Evolutionary conservation across 306 rosid species (phyloP), one percentile per base, ranked within the genome.

Genomic region (Malus asiatica): DNA sequence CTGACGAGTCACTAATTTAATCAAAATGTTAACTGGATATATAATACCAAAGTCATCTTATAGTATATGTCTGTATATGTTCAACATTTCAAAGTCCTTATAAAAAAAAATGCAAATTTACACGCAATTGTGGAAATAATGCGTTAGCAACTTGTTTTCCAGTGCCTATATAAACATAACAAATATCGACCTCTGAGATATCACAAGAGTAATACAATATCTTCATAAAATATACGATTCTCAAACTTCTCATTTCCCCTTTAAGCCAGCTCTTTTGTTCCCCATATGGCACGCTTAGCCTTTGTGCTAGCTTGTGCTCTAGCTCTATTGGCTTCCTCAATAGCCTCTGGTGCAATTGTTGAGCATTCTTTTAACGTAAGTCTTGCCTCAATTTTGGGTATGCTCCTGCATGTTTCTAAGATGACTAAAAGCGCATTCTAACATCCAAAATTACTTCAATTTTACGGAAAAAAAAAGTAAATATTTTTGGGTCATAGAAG

Each of bases 281-380:
- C 42, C 23, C 6, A 46, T 72, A 86, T 83, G 89, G 82, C 64
- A 35, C 74, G 63, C 66, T 80, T 67, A 30, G 75, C 48, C 76
- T 67, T 80, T 52, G 53, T 68, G 70, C 71, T 73, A 66, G 77
- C 68, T 0, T 87, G 79, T 52, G 75, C 81, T 73, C 66, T 87
- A 10, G 76, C 72, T 35, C 83, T 85, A 30, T 72, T 85, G 32
- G 83, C 84, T 65, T 80, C 82, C 15, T 87, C 87, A 29, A 4
- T 78, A 61, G 76, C 80, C 67, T 89, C 86, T 35, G 93, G 84
- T 66, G 82, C 84, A 58, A 67, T 76, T n/a, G 88, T 85, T 52
- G 90, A 89, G 83, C 82, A 85, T 66, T 68, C 84, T 57, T 84
- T 88, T 59, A 8, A 72, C 57, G 93, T 89, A 86, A 77, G 78